These are phyloP conservation scores for Pyrenopolyporus hunteri DNA, from an alignment of 495 filamentous ascomycete species.

Conservation along the genomic window DNA sequence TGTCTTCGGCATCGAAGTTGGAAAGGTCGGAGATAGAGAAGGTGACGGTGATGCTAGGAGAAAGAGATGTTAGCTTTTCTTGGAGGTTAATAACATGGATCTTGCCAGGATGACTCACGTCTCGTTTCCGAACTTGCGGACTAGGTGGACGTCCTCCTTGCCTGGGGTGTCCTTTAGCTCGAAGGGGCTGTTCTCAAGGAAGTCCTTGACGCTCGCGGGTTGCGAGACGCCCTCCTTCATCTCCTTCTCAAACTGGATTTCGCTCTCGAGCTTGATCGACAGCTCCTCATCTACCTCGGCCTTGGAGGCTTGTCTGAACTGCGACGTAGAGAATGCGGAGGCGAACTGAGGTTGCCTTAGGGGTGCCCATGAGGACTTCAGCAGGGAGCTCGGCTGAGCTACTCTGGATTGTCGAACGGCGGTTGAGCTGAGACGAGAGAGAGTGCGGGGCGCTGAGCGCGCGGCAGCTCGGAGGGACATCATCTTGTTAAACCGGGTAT, in stretches of 20 bases:
- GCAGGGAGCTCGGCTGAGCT: conserved; percentile 41
- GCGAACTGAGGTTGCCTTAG: conserved; percentile 59
- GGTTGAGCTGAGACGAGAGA: conserved; percentile 65
- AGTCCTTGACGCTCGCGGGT: conserved; percentile 71
- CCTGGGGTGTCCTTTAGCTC: conserved; percentile 79
- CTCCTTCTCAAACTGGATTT: conserved; percentile 70
- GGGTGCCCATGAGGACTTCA: conserved; percentile 42
- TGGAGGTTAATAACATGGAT: neutral
- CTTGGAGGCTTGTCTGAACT: conserved; percentile 53
- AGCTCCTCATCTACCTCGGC: conserved; percentile 73
- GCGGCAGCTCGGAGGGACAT: conserved; percentile 73
- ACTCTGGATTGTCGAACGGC: conserved; percentile 55
- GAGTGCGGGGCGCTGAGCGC: conserved; percentile 72
- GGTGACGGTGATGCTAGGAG: conserved; percentile 83
- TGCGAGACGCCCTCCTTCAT: conserved; percentile 63
- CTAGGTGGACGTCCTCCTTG: conserved; percentile 84
- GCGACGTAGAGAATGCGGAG: conserved; percentile 77
- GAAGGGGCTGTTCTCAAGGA: conserved; percentile 71
- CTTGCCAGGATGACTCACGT: conserved; percentile 60
- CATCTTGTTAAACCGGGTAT: conserved; percentile 59
- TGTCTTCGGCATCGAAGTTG: conserved; percentile 61
- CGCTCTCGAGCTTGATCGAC: conserved; percentile 75
- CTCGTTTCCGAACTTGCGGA: conserved; percentile 84
- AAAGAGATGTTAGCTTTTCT: conserved; percentile 19
- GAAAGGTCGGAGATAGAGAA: conserved; percentile 94